Evolutionary conservation across 2,329 filamentous ascomycete genomes (phyloP).

Genomic region (Talaromyces piceae): DNA sequence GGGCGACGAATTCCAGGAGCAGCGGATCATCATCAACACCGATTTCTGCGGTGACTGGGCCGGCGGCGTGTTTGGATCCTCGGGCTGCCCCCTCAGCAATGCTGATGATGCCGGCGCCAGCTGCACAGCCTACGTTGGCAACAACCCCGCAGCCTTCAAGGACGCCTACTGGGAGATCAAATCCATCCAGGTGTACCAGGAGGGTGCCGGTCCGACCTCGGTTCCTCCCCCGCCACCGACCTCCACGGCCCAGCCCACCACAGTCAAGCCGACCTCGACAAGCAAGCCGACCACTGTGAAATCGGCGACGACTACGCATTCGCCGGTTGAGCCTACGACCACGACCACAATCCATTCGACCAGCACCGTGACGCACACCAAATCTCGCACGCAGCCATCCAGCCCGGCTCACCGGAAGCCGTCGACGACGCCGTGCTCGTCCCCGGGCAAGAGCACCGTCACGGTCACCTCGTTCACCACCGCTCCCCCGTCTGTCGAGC

Average conservation of each 20-base stretch:
- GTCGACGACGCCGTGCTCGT: constrained; percentile 1
- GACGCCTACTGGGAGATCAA: constrained; percentile 75
- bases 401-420: not conserved
- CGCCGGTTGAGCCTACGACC: not conserved
- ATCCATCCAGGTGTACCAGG: constrained; percentile 59
- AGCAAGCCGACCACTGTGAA: not conserved
- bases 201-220: not conserved
- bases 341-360: constrained; percentile 1
- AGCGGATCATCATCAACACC: constrained; percentile 43
- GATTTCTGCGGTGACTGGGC: constrained; percentile 53
- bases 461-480: constrained; percentile 5
- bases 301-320: not conserved
- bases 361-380: constrained; percentile 1
- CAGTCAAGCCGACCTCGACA: not conserved
- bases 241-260: not conserved
- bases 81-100: constrained; percentile 45
- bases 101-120: constrained; percentile 53
- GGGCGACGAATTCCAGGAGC: constrained; percentile 31
- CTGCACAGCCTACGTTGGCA: constrained; percentile 65
- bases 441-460: not conserved
- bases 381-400: not conserved
- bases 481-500: not conserved
- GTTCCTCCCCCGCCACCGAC: not conserved
- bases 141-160: constrained; percentile 61
- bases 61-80: constrained; percentile 42